Base-by-base conservation (phyloP, 2,329 filamentous ascomycete genomes). In the Pseudogymnoascus sp. region DNA sequence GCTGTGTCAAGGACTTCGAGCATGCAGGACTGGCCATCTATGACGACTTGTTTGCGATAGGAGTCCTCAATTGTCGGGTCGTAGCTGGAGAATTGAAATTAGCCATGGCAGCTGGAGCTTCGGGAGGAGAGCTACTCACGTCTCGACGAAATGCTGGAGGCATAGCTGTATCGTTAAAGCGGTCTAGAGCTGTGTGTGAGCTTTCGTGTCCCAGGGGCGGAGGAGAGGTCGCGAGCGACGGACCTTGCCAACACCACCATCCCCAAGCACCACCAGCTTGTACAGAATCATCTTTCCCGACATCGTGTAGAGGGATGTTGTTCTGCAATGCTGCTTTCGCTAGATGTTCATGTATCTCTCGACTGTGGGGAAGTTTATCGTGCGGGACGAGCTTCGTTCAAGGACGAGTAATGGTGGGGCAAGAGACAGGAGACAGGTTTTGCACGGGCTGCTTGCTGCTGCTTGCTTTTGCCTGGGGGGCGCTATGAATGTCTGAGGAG, bases 61-160 rank as follows among this genome's bases (percentile, higher is more conserved):
- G 89, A 92, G 74, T 93, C 89, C 75, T 93, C 89, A 74, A 93
- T 93, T 65, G 89, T 93, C 43, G 89, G 89, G 75, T 93, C 89
- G 73, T 93, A 93, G 67, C 70, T 72, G 61, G 25, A 38, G 57
- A 54, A 28, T 57, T 58, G 59, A 7, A 30, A 62, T 70, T 58
- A 69, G 67, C 64, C 65, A 32, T 9, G 6, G 30, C 60, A 59
- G n/a, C 47, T 62, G 18, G 32, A 41, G 34, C 47, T 54, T 50
- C 30, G 25, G 20, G 37, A 43, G 57, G 47, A 25, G 32, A 35
- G 25, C 50, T 22, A 57, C 61, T 60, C 63, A 79, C 64, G 91
- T 97, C 79, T 97, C 93, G 70, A 97, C 92, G 74, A 99, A 99
- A 77, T 99, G 94, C 76, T 97, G 95, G 72, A 97, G 79, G 75